Evolutionary conservation across 139 green algal genomes (phyloP), one percentile per base, ranked within the genome.

Genomic region (Picocystis salinarum): DNA sequence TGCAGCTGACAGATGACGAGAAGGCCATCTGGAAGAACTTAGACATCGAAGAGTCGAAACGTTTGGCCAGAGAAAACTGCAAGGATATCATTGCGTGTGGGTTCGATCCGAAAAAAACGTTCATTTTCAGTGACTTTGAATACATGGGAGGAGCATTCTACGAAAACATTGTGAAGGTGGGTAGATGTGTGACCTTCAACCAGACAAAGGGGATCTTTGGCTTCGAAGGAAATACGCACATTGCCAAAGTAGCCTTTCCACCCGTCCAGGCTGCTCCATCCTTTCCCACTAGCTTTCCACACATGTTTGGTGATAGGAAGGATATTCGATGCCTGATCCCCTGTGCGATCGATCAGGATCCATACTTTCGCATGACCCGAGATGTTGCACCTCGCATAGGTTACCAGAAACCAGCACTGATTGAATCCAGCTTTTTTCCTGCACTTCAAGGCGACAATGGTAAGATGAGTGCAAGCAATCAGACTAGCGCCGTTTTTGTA

Each of bases 51-150:
- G 84, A 96, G 62, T 53, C 73, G 6, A 52, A 67, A 17, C 61
- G 78, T 3, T 69, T 95, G 45, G 79, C 67, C 4, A 48, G 67
- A 3, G 83, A 92, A 55, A 99, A 99, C 55, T 66, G 63, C 45
- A 94, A 93, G 64, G 88, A 99, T 66, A 99, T 99, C 66, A 95
- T 97, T 39, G 88, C 88, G 10, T 95, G 83, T 59, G 88, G 88
- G 18, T 99, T 99, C 58, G 82, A 97, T 53, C 39, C 79, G 6
- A 42, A 62, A 13, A 75, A 73, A 40, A 99, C 89, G 3, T 99
- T 99, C 68, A 93, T 99, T 46, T 97, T 99, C 67, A 74, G 53
- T 1, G 87, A 99, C 63, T 93, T 90, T 59, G 79, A 93, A 40
- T 97, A 88, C 53, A 63, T 96, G 30, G 77, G 82, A 27, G 82